Conservation (phyloP, 306 rosid species). For the Pachyrhizus erosus region DNA sequence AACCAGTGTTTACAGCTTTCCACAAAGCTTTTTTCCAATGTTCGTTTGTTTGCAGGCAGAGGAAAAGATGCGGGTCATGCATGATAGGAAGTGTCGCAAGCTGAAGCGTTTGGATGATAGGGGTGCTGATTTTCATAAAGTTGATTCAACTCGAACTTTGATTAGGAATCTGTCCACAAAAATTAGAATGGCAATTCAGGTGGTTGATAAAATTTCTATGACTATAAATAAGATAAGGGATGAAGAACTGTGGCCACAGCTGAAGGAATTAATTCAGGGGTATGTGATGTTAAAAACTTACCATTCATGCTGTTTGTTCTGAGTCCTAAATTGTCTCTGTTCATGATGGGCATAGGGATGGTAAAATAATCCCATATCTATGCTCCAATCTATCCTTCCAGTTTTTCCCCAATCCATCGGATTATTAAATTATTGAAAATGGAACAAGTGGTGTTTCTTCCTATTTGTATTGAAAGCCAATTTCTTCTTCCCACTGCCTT, state of each 20-base stretch:
- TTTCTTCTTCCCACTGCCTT: not conserved
- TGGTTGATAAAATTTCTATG: slow-evolving; percentile 86
- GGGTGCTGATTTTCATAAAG: slow-evolving; percentile 83
- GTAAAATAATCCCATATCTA: not conserved
- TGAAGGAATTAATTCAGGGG: slow-evolving; percentile 87
- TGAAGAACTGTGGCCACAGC: slow-evolving; percentile 94
- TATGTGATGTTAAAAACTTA: slow-evolving; percentile 51
- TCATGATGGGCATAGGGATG: not conserved
- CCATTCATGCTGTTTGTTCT: slow-evolving; percentile 27
- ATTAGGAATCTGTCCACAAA: slow-evolving; percentile 84
- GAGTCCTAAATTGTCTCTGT: too few species aligned
- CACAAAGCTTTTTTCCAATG: slow-evolving; percentile 28
- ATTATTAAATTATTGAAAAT: not conserved
- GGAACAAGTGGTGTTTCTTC: not conserved
- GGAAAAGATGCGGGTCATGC: slow-evolving; percentile 92
- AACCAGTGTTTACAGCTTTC: slow-evolving; percentile 4
- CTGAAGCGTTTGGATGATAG: slow-evolving; percentile 79
- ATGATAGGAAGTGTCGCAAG: slow-evolving; percentile 79
- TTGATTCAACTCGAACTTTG: slow-evolving; percentile 68
- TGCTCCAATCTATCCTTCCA: not conserved
- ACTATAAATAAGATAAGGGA: slow-evolving; percentile 91
- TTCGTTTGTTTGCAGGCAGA: slow-evolving; percentile 68
- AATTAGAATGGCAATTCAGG: slow-evolving; percentile 93
- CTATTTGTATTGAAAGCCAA: not conserved
- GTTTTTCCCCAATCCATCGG: not conserved